Evolutionary conservation across 768 basidiomycete species (phyloP), one percentile per base, ranked within the genome.

Genomic region (Tylopilus rubrobrunneus): DNA sequence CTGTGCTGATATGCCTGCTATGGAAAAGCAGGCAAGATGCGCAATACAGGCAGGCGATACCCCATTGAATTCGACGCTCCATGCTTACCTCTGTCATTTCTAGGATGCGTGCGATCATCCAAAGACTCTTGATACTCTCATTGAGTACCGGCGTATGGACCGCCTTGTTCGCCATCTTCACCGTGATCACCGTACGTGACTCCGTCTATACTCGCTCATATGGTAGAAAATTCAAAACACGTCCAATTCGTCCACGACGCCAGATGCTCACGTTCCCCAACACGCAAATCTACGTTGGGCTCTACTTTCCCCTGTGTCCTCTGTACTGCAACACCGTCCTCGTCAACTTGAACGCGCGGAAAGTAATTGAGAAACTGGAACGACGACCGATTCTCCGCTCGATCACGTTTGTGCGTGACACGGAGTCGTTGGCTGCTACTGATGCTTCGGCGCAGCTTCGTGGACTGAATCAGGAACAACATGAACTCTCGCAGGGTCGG

Each of bases 291-390:
- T 65, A 67, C 8, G 48, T 33, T 28, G 52, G 45, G 10, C 40
- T 72, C 37, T 66, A 68, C 46, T 69, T 67, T 19, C 62, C 68
- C 4, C 51, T 68, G 23, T 66, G 69, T 49, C 64, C 69, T 1
- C 47, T 72, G 7, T 71, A 70, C 36, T 64, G 66, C 36, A 71
- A 66, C 44, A 68, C 67, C 17, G 56, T 73, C 19, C 65, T 71
- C 47, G 62, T 60, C 15, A 73, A 64, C 49, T 45, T 71, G 49
- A 71, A 71, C 41, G 62, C 69, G 7, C 60, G 70, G 10, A 33
- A 48, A 28, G 47, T 65, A 27, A 52, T 63, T 7, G 43, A 51
- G 4, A 60, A 61, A 14, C 46, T 63, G 23, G 55, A 51, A 19
- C 53, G 49, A 10, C 55, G 45, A 7, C 41, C 55, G 5, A 19